Percentiles rank a stretch among this genome's conserved stretches.
Conservation (phyloP, 106 monocot species). For the Platanthera guangdongensis region DNA sequence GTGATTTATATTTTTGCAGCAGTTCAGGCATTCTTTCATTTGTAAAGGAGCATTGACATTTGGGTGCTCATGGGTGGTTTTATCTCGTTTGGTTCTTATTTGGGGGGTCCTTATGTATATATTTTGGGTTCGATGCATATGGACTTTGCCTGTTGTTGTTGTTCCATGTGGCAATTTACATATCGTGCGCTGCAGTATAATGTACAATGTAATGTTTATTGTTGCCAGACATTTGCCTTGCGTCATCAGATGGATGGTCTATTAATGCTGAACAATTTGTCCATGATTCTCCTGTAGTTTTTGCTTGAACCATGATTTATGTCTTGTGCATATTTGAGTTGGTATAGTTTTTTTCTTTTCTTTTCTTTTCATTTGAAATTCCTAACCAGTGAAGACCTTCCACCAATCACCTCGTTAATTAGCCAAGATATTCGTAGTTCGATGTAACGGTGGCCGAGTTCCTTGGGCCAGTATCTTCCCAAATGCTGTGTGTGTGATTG, state of each 20-base stretch:
- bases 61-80: constrained; percentile 4
- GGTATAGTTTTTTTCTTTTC: no score
- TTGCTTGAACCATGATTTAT: no score
- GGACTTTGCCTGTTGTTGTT: constrained; percentile 2
- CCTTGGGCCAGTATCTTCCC: no score
- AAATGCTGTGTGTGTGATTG: no score
- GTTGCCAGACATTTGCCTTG: neutral
- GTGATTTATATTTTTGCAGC: constrained; percentile 7
- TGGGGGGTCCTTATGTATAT: constrained; percentile 7
- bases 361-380: no score
- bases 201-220: neutral
- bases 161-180: neutral
- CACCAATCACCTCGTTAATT: no score
- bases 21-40: constrained; percentile 31
- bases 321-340: no score
- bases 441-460: no score
- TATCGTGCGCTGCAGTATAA: constrained; percentile 1
- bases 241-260: neutral
- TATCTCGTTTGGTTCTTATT: neutral
- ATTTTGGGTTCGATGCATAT: constrained; percentile 12
- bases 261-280: no score
- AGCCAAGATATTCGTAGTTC: no score
- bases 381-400: no score
- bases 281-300: no score
- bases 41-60: constrained; percentile 16